Base-by-base conservation (phyloP, 176 grass and related monocot genomes). In the Ensete ventricosum region DNA sequence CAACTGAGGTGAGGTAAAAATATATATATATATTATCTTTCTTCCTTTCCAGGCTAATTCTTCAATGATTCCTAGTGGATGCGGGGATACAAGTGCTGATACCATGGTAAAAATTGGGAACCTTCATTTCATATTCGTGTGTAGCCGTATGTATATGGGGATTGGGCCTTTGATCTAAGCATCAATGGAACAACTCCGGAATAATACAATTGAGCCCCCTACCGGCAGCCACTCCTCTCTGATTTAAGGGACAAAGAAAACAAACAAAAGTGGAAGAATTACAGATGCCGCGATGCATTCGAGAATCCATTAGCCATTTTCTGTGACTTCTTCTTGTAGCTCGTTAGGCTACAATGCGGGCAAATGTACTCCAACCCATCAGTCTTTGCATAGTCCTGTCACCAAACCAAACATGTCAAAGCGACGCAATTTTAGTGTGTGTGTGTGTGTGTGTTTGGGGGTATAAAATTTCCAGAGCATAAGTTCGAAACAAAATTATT, bases 291-390 rank as follows among this genome's bases (percentile, higher is more conserved):
- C 52, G 87, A 52, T 11, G 90, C 72, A 86, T 79, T 91, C 0
- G 78, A 78, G 89, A 85, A 89, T 53, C 94, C 90, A 65, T 93
- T 93, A 21, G 80, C 82, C 77, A 83, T 69, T 80, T 85, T 98
- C 16, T 79, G 82, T 10, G 80, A 80, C 66, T 89, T 97, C 79
- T 89, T 96, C 88, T 98, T 98, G 60, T 83, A 85, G 80, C 91
- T 93, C 9, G 93, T 85, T 83, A 97, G 64, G 79, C 94, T 91
- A 88, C 94, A 98, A 3, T 93, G 85, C 7, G 94, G 94, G 74
- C 94, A 98, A 80, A 98, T 98, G 86, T 98, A 98, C 71, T 98
- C 94, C 86, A 98, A 77, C 6, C 94, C 94, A 3, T 98, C 94
- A 19, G 94, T 98, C 83, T 98, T 98, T 2, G 94, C 94, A 6